phyloP scores from a whole-genome alignment of 306 rosid species.

The Oemleria cerasiformis region DNA sequence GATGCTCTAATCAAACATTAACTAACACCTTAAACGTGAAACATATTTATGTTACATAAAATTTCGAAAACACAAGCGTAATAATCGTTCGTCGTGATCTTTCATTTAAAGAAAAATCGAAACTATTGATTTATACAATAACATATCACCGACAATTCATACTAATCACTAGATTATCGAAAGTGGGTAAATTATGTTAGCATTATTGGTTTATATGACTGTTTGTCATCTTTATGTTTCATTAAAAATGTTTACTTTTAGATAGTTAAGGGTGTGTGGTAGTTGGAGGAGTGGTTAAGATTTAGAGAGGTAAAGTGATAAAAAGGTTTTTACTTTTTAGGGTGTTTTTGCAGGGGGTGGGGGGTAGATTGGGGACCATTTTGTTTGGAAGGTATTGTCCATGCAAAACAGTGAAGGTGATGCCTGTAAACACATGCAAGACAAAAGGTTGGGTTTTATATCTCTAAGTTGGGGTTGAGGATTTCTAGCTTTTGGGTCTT shows the following conservation, averaged over 20 bases:
- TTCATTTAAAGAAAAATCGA: too few species aligned
- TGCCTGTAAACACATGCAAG: constrained; percentile 49
- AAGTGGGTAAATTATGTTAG: too few species aligned
- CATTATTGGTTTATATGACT: background rate
- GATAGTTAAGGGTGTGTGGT: constrained; percentile 21
- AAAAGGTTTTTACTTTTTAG: constrained; percentile 9
- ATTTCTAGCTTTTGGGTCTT: constrained; percentile 20
- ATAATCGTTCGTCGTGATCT: too few species aligned
- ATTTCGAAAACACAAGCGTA: too few species aligned
- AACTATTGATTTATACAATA: too few species aligned
- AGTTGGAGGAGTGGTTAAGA: constrained; percentile 30
- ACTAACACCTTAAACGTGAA: too few species aligned
- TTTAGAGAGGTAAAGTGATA: background rate
- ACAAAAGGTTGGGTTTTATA: constrained; percentile 39
- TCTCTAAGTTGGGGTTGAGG: background rate
- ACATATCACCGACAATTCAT: too few species aligned
- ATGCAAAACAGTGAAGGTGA: constrained; percentile 32
- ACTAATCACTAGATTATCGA: too few species aligned
- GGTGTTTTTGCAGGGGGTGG: background rate
- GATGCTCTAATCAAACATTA: background rate
- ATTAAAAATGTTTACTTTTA: background rate
- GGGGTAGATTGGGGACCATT: constrained; percentile 37
- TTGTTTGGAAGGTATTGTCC: background rate
- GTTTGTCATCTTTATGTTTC: background rate
- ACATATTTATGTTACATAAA: too few species aligned